Base-by-base conservation (phyloP, 306 rosid species). In the Rosa rugosa region DNA sequence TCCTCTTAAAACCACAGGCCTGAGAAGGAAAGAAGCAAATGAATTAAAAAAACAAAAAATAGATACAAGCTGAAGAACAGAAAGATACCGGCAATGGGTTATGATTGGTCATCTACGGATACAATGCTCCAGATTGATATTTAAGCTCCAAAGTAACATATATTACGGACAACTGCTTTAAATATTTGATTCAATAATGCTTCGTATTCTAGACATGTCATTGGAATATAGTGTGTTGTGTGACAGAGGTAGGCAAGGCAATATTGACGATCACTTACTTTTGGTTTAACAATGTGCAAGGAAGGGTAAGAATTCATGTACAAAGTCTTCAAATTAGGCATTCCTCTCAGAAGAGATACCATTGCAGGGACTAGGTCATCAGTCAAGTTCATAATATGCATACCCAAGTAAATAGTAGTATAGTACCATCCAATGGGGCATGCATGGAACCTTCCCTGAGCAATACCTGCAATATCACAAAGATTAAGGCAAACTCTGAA, bases 321-420 rank as follows among this genome's bases (percentile, higher is more conserved):
- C 46, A 46, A 25, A 22, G 75, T 70, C 31, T 2, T 12, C 57
- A 70, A 70, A 46, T 70, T 46, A 13, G 75, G 75, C 57, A 13
- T 70, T 70, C 57, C 75, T 70, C 42, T 70, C 8, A 23, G 34
- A 70, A 70, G 75, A 70, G 5, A 23, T 0, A 23, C 75, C 22
- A 70, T 9, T 12, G 57, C 41, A 6, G 74, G 74, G 18, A 70
- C 75, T 0, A 70, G 57, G 13, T 70, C 75, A 70, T 70, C 75
- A 13, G 56, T 12, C 27, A 70, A 22, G 75, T 57, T 70, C 57
- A 4, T 0, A 25, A 70, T 45, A 46, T 6, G 20, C 22, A 45
- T 5, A 16, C 23, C n/a, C 45, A 36, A 36, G 45, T 65, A 31
- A 13, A 3, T 31, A 36, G n/a, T n/a, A n/a, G n/a, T n/a, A n/a